phyloP scores from a whole-genome alignment of 2,329 filamentous ascomycete genomes.

The Fusarium subglutinans region DNA sequence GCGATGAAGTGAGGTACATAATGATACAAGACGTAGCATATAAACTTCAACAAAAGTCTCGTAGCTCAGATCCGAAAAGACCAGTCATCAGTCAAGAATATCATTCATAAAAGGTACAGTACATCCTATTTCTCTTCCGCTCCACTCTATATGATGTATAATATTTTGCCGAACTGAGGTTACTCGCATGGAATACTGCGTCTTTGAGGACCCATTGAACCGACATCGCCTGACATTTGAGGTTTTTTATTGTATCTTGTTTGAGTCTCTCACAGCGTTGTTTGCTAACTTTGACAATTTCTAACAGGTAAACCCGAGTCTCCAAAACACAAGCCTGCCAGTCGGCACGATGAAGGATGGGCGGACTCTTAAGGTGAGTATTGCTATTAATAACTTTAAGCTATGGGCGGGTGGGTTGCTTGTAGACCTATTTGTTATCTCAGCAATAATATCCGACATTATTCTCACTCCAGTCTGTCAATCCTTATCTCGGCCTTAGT shows the following conservation, averaged over 20 bases:
- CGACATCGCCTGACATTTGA: conserved; percentile 20
- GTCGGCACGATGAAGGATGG: fast-evolving
- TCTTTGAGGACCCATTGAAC: conserved; percentile 19
- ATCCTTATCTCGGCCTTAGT: too few species aligned
- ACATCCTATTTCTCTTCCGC: fast-evolving
- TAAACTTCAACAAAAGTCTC: not conserved
- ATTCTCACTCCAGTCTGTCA: fast-evolving
- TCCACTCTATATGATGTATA: conserved; percentile 4
- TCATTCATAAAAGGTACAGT: not conserved
- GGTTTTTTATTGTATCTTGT: not conserved
- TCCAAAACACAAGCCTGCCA: not conserved
- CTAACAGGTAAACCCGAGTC: not conserved
- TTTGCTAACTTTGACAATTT: not conserved
- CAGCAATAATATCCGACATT: too few species aligned
- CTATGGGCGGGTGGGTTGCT: too few species aligned
- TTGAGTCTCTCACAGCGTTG: fast-evolving
- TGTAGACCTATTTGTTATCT: too few species aligned
- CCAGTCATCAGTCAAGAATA: too few species aligned
- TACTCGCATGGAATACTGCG: conserved; percentile 6
- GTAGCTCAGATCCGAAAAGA: not conserved
- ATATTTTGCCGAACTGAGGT: conserved; percentile 27
- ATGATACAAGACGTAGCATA: not conserved
- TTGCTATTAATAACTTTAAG: not conserved
- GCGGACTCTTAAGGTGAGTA: too few species aligned
- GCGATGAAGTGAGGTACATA: fast-evolving